These are phyloP conservation scores for Rutstroemia sp. DNA, from an alignment of 2,329 filamentous ascomycete genomes.

Conservation along the genomic window DNA sequence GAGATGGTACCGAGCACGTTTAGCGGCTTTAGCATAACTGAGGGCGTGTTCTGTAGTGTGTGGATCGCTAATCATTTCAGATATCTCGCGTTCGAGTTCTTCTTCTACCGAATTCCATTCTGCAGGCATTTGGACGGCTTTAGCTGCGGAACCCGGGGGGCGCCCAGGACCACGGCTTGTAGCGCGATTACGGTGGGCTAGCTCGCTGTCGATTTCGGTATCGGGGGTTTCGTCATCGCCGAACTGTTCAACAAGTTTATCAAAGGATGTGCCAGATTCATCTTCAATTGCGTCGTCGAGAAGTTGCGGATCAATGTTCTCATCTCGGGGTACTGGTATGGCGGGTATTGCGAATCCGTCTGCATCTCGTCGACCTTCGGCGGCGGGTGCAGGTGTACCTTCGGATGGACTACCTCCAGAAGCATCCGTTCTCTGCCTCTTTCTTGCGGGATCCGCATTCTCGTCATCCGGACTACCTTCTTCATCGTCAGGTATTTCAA, in stretches of 20 bases:
- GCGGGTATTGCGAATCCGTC: constrained; percentile 63
- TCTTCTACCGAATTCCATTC: constrained; percentile 56
- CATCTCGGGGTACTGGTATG: constrained; percentile 28
- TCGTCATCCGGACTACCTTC: constrained; percentile 23
- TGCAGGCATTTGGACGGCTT: constrained; percentile 35
- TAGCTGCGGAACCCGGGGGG: constrained; percentile 13
- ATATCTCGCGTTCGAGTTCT: constrained; percentile 62
- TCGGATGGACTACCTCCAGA: neutral
- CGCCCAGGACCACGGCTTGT: constrained; percentile 26
- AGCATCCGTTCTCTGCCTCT: constrained; percentile 21
- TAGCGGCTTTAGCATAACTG: constrained; percentile 49
- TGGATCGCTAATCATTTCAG: constrained; percentile 59
- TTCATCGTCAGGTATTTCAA: constrained; percentile 14
- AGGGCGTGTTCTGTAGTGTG: constrained; percentile 48
- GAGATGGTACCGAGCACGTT: constrained; percentile 46
- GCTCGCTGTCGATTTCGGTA: constrained; percentile 6
- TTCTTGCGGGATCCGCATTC: constrained; percentile 19
- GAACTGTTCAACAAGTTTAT: constrained; percentile 38
- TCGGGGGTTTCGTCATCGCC: constrained; percentile 28
- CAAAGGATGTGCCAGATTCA: constrained; percentile 26
- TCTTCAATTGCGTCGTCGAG: constrained; percentile 18
- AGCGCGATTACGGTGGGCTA: constrained; percentile 8
- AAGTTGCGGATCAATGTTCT: constrained; percentile 9
- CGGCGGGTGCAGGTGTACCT: constrained; percentile 12
- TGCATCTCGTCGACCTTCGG: constrained; percentile 46